A percentile compares a stretch with the other conserved stretches of the same genome.
Conservation (phyloP, 1,284 basidiomycete genomes). For the Erythrobasidium hasegawianum region DNA sequence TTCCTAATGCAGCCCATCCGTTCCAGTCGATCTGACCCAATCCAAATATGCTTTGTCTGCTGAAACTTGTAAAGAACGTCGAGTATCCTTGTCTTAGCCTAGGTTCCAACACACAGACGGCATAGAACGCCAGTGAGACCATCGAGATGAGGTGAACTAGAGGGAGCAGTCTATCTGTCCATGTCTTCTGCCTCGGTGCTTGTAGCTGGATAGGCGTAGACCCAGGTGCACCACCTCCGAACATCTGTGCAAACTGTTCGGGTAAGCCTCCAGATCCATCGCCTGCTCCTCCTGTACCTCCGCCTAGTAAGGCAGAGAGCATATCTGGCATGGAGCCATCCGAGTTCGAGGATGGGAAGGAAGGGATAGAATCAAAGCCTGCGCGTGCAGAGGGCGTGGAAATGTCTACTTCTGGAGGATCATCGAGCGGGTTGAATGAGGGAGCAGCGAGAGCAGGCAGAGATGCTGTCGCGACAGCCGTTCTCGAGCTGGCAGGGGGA, state of each 20-base stretch:
- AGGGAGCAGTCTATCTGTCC: constrained; percentile 42
- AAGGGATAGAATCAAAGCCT: constrained; percentile 18
- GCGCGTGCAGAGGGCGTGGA: constrained; percentile 23
- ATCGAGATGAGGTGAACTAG: constrained; percentile 43
- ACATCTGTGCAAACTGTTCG: constrained; percentile 32
- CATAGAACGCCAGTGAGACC: constrained; percentile 41
- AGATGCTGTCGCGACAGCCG: constrained; percentile 25
- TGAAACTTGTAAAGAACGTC: constrained; percentile 26
- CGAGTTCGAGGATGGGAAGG: neutral
- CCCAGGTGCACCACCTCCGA: constrained; percentile 15
- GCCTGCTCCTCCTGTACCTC: constrained; percentile 24
- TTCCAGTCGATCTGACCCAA: constrained; percentile 39
- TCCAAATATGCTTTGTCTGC: constrained; percentile 30
- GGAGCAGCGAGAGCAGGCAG: constrained; percentile 29
- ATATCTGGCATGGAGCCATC: constrained; percentile 38
- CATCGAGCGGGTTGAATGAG: constrained; percentile 39
- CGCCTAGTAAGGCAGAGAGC: constrained; percentile 40
- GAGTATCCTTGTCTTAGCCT: constrained; percentile 17
- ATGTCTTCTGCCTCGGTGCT: constrained; percentile 38
- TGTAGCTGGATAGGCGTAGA: constrained; percentile 35
- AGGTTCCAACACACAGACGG: constrained; percentile 42
- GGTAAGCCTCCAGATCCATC: neutral
- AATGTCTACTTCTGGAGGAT: constrained; percentile 45
- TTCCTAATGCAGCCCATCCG: constrained; percentile 39
- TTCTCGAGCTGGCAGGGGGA: constrained; percentile 5